Conservation (phyloP, 1,284 basidiomycete species). For the Melampsora larici-populina region DNA sequence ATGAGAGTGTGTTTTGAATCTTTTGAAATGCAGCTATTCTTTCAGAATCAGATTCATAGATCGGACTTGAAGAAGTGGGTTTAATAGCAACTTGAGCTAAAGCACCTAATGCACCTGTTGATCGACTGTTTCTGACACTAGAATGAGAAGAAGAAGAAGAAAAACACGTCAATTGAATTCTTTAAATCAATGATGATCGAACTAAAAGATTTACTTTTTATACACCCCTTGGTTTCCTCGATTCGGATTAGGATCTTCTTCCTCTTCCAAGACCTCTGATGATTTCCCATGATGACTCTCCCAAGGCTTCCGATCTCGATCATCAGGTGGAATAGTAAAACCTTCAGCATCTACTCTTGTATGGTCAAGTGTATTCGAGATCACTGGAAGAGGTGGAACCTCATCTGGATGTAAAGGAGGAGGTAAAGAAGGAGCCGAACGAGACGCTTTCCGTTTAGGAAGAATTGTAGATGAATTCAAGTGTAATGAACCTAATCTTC, state of each 20-base stretch:
- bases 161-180: too few species aligned
- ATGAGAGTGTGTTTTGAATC: constrained; percentile 21
- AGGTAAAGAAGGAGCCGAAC: constrained; percentile 8
- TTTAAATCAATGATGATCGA: too few species aligned
- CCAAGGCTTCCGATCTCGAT: constrained; percentile 50
- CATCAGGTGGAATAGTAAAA: constrained; percentile 52
- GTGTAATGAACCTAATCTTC: too few species aligned
- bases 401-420: background rate
- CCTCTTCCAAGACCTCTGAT: background rate
- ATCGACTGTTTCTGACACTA: background rate
- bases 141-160: background rate
- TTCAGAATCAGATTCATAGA: constrained; percentile 13
- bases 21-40: constrained; percentile 28
- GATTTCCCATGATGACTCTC: constrained; percentile 39
- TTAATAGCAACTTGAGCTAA: constrained; percentile 16
- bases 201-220: too few species aligned
- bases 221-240: background rate
- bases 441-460: constrained; percentile 20
- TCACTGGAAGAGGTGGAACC: background rate
- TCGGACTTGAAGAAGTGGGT: background rate
- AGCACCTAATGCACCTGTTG: background rate
- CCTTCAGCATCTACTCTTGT: constrained; percentile 50
- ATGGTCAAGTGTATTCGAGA: background rate
- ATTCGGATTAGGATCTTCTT: background rate
- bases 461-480: background rate